A percentile compares a stretch with the other conserved stretches of the same genome.
Conservation (phyloP, 1,139 yeast genomes). For the Groenewaldozyma sp. region DNA sequence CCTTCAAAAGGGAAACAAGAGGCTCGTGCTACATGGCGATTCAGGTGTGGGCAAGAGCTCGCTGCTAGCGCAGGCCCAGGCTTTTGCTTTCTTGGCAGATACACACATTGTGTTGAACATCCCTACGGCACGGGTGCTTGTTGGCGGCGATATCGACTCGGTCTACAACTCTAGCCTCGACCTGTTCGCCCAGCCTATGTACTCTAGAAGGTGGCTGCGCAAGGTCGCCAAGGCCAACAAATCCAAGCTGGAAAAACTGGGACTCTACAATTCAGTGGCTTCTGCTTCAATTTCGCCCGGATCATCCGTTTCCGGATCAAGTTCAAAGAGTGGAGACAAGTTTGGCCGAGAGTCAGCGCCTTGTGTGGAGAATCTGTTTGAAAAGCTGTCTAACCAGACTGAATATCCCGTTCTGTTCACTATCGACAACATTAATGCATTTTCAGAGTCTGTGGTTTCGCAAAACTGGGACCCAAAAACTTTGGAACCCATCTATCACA, state of each 20-base stretch:
- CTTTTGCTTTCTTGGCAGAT: slow-evolving; percentile 44
- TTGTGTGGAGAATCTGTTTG: slow-evolving; percentile 42
- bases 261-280: background rate
- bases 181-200: slow-evolving; percentile 74
- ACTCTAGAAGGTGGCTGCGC: slow-evolving; percentile 49
- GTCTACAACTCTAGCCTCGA: slow-evolving; percentile 42
- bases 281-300: slow-evolving; percentile 12
- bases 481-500: slow-evolving; percentile 44
- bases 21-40: slow-evolving; percentile 56
- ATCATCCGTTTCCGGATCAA: slow-evolving; percentile 19
- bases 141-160: slow-evolving; percentile 68
- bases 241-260: slow-evolving; percentile 39
- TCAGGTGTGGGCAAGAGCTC: slow-evolving; percentile 79
- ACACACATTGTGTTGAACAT: slow-evolving; percentile 55
- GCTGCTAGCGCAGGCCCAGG: slow-evolving; percentile 61
- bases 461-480: slow-evolving; percentile 53
- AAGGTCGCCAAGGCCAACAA: slow-evolving; percentile 52
- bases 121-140: slow-evolving; percentile 50
- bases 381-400: slow-evolving; percentile 38
- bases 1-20: slow-evolving; percentile 28
- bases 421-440: slow-evolving; percentile 65
- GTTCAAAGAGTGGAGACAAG: slow-evolving; percentile 32
- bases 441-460: slow-evolving; percentile 49
- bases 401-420: slow-evolving; percentile 56
- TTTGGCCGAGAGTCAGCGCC: slow-evolving; percentile 32